Evolutionary conservation across 352 stramenopile species (phyloP).

Genomic region (Saprolegnia parasitica): DNA sequence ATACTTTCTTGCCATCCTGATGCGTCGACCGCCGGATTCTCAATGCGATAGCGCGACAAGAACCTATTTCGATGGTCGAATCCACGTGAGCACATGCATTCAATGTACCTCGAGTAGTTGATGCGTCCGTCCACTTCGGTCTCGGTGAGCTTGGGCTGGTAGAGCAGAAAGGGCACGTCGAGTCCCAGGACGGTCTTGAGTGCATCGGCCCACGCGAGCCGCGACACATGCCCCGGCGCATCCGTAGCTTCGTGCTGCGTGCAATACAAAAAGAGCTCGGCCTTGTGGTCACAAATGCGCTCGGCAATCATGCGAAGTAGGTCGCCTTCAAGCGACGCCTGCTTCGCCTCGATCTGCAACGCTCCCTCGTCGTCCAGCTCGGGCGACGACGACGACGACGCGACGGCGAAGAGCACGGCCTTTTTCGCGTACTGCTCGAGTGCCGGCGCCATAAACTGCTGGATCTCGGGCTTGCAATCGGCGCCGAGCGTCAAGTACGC

Average conservation of each 20-base stretch:
- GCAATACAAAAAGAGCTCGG: slow-evolving; percentile 92
- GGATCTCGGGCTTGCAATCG: slow-evolving; percentile 89
- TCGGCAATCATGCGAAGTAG: slow-evolving; percentile 91
- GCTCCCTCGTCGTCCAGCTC: slow-evolving; percentile 72
- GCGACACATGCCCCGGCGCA: slow-evolving; percentile 77
- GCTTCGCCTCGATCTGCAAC: slow-evolving; percentile 69
- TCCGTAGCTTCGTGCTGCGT: slow-evolving; percentile 85
- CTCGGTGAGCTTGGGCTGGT: slow-evolving; percentile 84
- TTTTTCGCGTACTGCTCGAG: slow-evolving; percentile 51
- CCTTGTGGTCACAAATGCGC: slow-evolving; percentile 88
- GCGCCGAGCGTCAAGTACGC: slow-evolving; percentile 88
- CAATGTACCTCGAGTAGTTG: slow-evolving; percentile 82
- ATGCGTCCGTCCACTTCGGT: slow-evolving; percentile 77
- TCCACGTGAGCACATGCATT: not conserved
- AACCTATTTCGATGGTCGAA: slow-evolving; percentile 33
- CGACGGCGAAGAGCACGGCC: slow-evolving; percentile 38
- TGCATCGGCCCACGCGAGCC: slow-evolving; percentile 87
- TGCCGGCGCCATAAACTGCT: slow-evolving; percentile 64
- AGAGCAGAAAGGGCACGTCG: slow-evolving; percentile 87
- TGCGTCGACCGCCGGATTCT: slow-evolving; percentile 81
- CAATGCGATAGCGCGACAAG: slow-evolving; percentile 88
- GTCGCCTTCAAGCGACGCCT: slow-evolving; percentile 77
- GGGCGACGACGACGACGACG: slow-evolving; percentile 31
- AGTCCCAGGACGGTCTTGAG: slow-evolving; percentile 88
- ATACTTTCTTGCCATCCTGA: slow-evolving; percentile 88